Evolutionary conservation across 2,329 filamentous ascomycete genomes (phyloP), one percentile per base, ranked within the genome.

Genomic region (Venturia pyrina): DNA sequence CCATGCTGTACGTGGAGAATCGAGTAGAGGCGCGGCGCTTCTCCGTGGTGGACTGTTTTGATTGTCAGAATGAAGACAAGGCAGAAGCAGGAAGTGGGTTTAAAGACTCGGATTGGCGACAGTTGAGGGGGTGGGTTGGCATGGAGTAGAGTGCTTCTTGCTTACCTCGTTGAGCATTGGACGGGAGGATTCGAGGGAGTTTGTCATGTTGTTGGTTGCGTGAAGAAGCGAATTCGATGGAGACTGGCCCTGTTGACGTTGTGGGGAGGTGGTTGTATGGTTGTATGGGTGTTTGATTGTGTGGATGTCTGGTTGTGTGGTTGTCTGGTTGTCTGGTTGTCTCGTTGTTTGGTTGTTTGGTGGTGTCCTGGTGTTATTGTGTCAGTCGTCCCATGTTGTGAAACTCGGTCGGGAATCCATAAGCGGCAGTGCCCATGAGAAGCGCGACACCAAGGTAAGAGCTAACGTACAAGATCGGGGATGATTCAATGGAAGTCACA

Each of bases 1-100:
- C 75, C 70, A 78, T 76, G 72, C 78, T 81, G 77, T 81, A 82
- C 70, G 79, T 81, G 67, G 78, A 80, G 73, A 81, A 75, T 73
- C 80, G 79, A 69, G 78, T 76, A 4, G 66, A 67, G 62, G 62
- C 66, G 48, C 66, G 66, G n/a, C 40, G 37, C 40, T 62, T 62
- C 40, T 62, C 53, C 53, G 37, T 44, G 21, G 34, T 17, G 15
- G 60, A 62, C 60, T 62, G 60, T 21, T 28, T 37, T 46, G 43
- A n/a, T 41, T 44, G 28, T 62, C 44, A 63, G 56, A 46, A 24
- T 64, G 48, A 21, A 19, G 60, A 43, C 60, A 44, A 62, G 43
- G 41, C 59, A 41, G 59, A 37, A 61, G 21, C 19, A 11, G 21
- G 41, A 24, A 41, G 13, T 21, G 21, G 3, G 57, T 10, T 8